Percentiles rank a stretch among this genome's conserved stretches.
Evolutionary conservation across 1,284 basidiomycete genomes (phyloP).

Genomic region (Tilletiopsis washingtonensis): DNA sequence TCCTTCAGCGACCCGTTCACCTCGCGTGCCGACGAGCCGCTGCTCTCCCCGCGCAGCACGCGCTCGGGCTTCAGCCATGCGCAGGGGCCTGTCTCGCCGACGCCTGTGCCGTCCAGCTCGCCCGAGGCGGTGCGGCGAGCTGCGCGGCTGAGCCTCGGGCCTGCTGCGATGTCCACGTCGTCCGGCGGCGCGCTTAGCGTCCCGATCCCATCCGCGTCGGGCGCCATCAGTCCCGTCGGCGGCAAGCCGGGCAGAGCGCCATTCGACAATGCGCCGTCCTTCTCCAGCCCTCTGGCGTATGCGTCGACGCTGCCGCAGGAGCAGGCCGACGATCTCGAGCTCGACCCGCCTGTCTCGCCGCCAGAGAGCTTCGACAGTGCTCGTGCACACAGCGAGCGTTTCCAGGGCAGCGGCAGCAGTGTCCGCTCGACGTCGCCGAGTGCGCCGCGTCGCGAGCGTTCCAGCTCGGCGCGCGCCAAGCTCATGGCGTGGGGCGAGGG

Average conservation of each 20-base stretch:
- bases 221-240: conserved; percentile 1
- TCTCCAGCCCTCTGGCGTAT: conserved; percentile 43
- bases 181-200: not conserved
- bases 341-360: conserved; percentile 6
- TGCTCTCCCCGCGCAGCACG: conserved; percentile 6
- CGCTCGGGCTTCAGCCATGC: conserved; percentile 1
- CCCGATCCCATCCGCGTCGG: not conserved
- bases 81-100: conserved; percentile 7
- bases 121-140: conserved; percentile 8
- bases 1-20: not conserved
- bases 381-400: too few species aligned
- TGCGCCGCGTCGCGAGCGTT: not conserved
- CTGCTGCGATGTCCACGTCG: not conserved
- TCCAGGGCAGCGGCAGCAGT: not conserved
- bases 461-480: not conserved
- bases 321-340: conserved; percentile 10
- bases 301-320: conserved; percentile 36
- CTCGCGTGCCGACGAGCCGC: conserved; percentile 1
- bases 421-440: not conserved
- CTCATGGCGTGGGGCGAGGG: too few species aligned
- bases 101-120: conserved; percentile 12
- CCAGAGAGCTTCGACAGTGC: too few species aligned
- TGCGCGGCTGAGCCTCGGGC: conserved; percentile 12
- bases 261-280: conserved; percentile 32
- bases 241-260: conserved; percentile 1